These are phyloP conservation scores for Galeopsis tetrahit DNA, from an alignment of 257 asterid genomes.

Conservation along the genomic window DNA sequence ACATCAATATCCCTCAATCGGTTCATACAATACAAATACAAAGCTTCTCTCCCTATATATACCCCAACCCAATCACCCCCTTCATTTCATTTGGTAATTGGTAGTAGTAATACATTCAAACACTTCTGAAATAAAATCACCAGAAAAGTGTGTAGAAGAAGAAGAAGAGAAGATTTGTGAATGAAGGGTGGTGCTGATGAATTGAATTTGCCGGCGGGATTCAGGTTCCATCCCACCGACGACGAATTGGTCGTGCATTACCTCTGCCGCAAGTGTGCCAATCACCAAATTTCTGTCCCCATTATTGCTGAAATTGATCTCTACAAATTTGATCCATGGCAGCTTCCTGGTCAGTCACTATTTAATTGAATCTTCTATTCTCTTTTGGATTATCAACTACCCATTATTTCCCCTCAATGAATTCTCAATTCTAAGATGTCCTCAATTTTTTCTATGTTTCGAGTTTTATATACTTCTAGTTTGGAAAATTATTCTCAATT, in stretches of 20 bases:
- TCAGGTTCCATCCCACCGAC: slow-evolving; percentile 68
- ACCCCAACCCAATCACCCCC: slow-evolving; percentile 19
- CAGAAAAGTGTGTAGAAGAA: slow-evolving; percentile 16
- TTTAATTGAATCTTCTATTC: too few species aligned
- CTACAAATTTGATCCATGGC: slow-evolving; percentile 62
- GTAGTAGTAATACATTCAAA: slow-evolving; percentile 16
- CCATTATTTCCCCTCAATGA: background rate
- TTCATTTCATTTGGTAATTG: slow-evolving; percentile 28
- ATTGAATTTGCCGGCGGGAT: slow-evolving; percentile 59
- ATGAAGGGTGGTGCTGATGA: slow-evolving; percentile 49
- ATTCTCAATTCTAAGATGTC: background rate
- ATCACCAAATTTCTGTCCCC: slow-evolving; percentile 44
- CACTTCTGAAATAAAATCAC: background rate
- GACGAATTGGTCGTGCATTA: slow-evolving; percentile 62
- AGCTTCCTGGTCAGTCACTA: slow-evolving; percentile 48
- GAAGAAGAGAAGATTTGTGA: slow-evolving; percentile 25
- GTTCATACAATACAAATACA: background rate
- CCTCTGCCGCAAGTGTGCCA: slow-evolving; percentile 62
- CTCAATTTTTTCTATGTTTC: too few species aligned
- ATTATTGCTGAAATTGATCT: slow-evolving; percentile 60
- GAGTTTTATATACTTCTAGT: background rate
- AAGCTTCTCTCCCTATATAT: slow-evolving; percentile 20
- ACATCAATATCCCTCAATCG: background rate
- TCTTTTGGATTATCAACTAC: background rate
- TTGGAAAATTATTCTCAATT: background rate